Evolutionary conservation across 805 yeast genomes (phyloP).

Genomic region (Ogataea trehaloabstinens): DNA sequence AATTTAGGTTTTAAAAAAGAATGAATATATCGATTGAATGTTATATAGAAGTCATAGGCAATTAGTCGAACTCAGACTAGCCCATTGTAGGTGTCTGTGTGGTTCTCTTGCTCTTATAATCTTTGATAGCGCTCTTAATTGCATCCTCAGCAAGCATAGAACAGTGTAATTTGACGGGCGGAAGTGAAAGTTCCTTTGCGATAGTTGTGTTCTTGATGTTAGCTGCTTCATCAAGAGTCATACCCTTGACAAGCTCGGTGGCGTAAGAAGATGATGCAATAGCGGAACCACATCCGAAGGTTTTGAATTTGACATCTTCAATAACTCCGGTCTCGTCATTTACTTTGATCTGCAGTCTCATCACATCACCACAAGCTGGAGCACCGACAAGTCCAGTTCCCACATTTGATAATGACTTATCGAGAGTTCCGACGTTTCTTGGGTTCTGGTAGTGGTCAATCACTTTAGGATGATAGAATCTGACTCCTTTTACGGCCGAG

Average conservation of each 20-base stretch:
- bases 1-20: constrained; percentile 5
- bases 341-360: constrained; percentile 94
- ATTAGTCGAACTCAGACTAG: constrained; percentile 17
- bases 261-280: constrained; percentile 95
- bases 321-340: constrained; percentile 87
- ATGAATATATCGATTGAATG: no score
- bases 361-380: constrained; percentile 99
- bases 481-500: constrained; percentile 5
- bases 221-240: constrained; percentile 90
- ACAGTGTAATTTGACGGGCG: constrained; percentile 97
- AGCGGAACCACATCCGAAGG: constrained; percentile 99
- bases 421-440: constrained; percentile 91
- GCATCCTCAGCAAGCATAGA: constrained; percentile 99
- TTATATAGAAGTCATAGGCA: background rate
- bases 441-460: constrained; percentile 97
- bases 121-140: constrained; percentile 94
- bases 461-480: constrained; percentile 85
- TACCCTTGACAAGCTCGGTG: constrained; percentile 93
- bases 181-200: constrained; percentile 90
- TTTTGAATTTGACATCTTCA: constrained; percentile 94
- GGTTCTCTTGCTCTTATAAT: constrained; percentile 80
- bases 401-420: constrained; percentile 70
- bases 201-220: constrained; percentile 90
- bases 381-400: constrained; percentile 99
- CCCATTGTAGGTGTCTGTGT: constrained; percentile 57